Base-by-base conservation (phyloP, 345 rosid species). In the Citrus unshiu region DNA sequence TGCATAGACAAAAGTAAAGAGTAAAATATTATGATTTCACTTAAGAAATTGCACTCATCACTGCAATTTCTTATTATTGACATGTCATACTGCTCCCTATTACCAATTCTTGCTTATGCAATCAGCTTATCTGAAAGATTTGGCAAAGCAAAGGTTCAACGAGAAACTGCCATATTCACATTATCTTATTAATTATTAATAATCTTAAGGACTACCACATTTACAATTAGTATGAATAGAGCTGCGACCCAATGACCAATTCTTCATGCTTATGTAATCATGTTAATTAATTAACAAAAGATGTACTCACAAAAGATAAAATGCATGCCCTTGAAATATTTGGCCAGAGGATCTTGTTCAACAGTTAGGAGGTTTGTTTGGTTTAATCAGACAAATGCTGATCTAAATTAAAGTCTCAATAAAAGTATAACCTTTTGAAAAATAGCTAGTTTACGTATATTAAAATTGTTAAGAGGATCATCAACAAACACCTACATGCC, bases 301-400 rank as follows among this genome's bases (percentile, higher is more conserved):
- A 40, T 35, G 46, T 0, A 9, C 46, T 40, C 3, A 54, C 21
- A 30, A 0, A 16, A 27, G 16, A 29, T 24, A 13, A 71, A 29
- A 14, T 46, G 51, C 5, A 29, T 6, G 7, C 18, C 67, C 18
- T 32, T 72, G 32, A 72, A 72, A 10, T 70, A 70, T 27, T 70
- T 46, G 58, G 37, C 24, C 0, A 6, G 13, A 9, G n/a, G 21
- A 46, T 72, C 66, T 76, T 66, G 77, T 60, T 82, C 76, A 74
- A 68, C 81, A 18, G 7, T 12, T 10, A 68, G 68, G 76, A 18
- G 32, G 43, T 34, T 61, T 61, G 69, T 6, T 40, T 18, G 39
- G 57, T 27, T 61, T 5, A 40, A 40, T 35, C 39, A 18, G 34
- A 27, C 68, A 40, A 74, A 59, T 59, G 7, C 8, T 6, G 58